A percentile compares a stretch with the other conserved stretches of the same genome.
Evolutionary conservation across 192 early-diverging fungal genomes (phyloP).

Genomic region (Gaertneriomyces sp.): DNA sequence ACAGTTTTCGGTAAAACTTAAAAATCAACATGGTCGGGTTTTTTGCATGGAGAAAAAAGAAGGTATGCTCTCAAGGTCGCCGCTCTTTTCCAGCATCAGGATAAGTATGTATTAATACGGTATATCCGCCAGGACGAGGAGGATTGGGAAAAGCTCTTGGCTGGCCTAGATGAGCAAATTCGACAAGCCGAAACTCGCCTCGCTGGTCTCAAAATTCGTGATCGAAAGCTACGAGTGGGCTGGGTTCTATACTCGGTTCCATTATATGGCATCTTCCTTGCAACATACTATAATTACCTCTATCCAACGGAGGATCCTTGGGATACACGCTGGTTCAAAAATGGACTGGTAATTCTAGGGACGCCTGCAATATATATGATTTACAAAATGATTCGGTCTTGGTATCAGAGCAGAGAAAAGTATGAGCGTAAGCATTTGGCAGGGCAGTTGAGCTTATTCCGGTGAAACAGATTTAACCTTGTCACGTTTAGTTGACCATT

Average conservation of each 20-base stretch:
- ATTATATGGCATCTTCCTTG: conserved; percentile 52
- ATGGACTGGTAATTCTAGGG: conserved; percentile 40
- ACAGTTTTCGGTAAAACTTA: too few relatives aligned
- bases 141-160: conserved; percentile 61
- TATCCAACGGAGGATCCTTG: conserved; percentile 36
- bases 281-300: conserved; percentile 46
- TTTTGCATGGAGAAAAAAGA: neutral
- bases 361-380: conserved; percentile 38
- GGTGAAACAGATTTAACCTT: neutral
- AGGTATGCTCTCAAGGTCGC: neutral
- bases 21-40: conserved; percentile 1
- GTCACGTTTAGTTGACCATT: conserved; percentile 8
- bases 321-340: conserved; percentile 45
- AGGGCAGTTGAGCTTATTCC: neutral
- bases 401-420: conserved; percentile 36
- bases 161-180: conserved; percentile 56
- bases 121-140: conserved; percentile 26
- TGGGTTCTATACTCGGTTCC: conserved; percentile 61
- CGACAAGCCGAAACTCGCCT: conserved; percentile 41
- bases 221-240: conserved; percentile 48
- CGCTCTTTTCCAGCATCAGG: neutral
- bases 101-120: neutral
- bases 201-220: conserved; percentile 36
- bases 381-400: conserved; percentile 34
- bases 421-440: conserved; percentile 18